Evolutionary conservation across 352 stramenopile species (phyloP).

Genomic region (Elongisporangium undulatum): DNA sequence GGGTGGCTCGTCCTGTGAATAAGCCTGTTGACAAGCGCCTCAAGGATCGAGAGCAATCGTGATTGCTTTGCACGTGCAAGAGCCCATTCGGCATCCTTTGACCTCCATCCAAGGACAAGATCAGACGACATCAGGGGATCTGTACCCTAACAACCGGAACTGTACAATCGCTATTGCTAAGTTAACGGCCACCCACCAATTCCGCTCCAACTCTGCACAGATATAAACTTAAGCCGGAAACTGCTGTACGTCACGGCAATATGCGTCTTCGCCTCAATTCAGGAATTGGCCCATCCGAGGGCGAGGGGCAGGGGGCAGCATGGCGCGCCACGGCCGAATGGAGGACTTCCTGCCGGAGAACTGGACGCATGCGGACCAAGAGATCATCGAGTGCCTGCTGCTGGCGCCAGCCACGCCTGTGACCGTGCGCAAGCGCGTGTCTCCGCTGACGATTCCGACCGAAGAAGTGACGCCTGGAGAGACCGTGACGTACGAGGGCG

Average conservation of each 20-base stretch:
- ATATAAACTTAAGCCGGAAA: not conserved
- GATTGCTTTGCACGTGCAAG: not conserved
- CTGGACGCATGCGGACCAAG: constrained; percentile 39
- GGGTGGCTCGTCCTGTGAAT: not conserved
- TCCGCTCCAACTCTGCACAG: not conserved
- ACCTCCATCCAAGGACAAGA: not conserved
- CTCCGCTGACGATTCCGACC: not conserved
- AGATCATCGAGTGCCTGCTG: constrained; percentile 42
- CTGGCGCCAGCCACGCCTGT: constrained; percentile 5
- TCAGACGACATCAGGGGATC: not conserved
- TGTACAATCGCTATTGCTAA: not conserved
- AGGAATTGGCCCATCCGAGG: not conserved
- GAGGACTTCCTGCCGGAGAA: constrained; percentile 23
- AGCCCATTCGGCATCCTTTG: not conserved
- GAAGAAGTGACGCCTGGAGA: not conserved
- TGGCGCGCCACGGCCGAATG: not conserved
- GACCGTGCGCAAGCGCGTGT: not conserved
- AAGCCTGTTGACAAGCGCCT: not conserved
- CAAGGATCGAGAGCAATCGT: not conserved
- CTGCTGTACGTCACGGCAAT: not conserved
- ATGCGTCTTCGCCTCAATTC: not conserved
- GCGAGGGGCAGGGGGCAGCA: not conserved
- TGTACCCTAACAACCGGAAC: not conserved
- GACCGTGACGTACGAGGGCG: not conserved
- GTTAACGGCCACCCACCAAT: not conserved